These are phyloP conservation scores for Naematelia encephala DNA, from an alignment of 768 basidiomycete genomes.

Conservation along the genomic window DNA sequence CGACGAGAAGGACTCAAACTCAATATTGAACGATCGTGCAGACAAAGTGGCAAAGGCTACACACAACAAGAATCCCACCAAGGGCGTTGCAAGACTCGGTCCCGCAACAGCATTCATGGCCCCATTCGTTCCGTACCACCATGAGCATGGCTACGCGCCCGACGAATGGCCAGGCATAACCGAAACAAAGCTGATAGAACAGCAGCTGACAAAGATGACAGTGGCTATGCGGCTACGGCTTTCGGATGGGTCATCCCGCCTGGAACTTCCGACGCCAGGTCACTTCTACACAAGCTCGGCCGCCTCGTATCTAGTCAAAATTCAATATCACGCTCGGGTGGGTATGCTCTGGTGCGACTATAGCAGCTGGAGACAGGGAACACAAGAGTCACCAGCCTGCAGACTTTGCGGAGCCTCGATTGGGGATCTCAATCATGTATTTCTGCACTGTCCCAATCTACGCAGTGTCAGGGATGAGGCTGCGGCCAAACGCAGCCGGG, in stretches of 20 bases:
- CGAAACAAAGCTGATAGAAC: no score
- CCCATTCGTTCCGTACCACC: conserved; percentile 1
- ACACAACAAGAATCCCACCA: not conserved
- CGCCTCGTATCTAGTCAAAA: not conserved
- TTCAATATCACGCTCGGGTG: not conserved
- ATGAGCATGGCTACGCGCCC: conserved; percentile 9
- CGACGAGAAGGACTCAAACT: conserved; percentile 8
- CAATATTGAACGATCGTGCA: conserved; percentile 12
- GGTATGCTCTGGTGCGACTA: not conserved
- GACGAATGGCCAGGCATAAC: no score
- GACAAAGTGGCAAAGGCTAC: conserved; percentile 10
- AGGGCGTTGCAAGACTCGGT: conserved; percentile 1
- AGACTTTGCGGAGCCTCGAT: not conserved
- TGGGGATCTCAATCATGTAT: not conserved
- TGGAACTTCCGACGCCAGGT: not conserved
- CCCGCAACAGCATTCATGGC: conserved; percentile 14
- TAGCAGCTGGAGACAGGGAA: not conserved
- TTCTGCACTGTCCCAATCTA: not conserved
- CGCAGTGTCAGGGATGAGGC: not conserved
- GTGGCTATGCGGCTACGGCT: no score
- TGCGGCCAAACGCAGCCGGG: not conserved
- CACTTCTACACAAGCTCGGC: not conserved
- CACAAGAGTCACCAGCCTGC: not conserved
- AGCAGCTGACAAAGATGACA: no score
- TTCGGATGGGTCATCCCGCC: no score